Percentiles rank a stretch among this genome's conserved stretches.
These are phyloP conservation scores for Nosema muscidifuracis DNA, from an alignment of 371 early-diverging fungal genomes.

Conservation along the genomic window DNA sequence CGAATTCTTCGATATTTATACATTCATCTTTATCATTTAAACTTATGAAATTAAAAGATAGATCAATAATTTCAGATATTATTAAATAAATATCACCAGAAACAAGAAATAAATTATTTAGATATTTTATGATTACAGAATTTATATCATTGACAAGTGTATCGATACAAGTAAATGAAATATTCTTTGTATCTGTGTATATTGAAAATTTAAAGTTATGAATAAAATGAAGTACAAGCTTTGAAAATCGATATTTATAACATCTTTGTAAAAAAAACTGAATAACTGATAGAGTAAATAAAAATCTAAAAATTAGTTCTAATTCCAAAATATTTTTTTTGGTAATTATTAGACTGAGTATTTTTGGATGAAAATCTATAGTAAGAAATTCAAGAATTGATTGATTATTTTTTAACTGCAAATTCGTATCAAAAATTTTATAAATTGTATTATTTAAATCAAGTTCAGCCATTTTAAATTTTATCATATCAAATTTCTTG, in stretches of 20 bases:
- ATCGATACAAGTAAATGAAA: neutral
- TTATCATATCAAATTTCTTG: constrained; percentile 3
- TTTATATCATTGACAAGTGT: neutral
- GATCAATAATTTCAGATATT: constrained; percentile 1
- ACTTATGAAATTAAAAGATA: constrained; percentile 8
- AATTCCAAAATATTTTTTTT: constrained; percentile 26
- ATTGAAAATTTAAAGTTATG: constrained; percentile 18
- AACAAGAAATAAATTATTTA: neutral
- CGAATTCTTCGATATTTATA: neutral
- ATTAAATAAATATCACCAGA: constrained; percentile 2
- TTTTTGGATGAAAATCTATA: constrained; percentile 20
- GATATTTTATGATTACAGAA: constrained; percentile 1
- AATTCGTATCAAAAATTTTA: constrained; percentile 3
- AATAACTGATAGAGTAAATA: constrained; percentile 20
- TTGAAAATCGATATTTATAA: constrained; percentile 13
- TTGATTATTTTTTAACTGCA: neutral
- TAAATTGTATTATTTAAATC: constrained; percentile 11
- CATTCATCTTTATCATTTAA: neutral
- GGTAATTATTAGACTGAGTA: constrained; percentile 9
- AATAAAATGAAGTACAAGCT: constrained; percentile 4
- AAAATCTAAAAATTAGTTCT: constrained; percentile 34
- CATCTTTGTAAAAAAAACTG: constrained; percentile 19
- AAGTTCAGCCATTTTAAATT: constrained; percentile 1
- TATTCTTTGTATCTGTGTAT: neutral
- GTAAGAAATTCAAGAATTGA: constrained; percentile 15